Evolutionary conservation across 108 stramenopile genomes (phyloP).

Genomic region (Cyclotella cryptica): DNA sequence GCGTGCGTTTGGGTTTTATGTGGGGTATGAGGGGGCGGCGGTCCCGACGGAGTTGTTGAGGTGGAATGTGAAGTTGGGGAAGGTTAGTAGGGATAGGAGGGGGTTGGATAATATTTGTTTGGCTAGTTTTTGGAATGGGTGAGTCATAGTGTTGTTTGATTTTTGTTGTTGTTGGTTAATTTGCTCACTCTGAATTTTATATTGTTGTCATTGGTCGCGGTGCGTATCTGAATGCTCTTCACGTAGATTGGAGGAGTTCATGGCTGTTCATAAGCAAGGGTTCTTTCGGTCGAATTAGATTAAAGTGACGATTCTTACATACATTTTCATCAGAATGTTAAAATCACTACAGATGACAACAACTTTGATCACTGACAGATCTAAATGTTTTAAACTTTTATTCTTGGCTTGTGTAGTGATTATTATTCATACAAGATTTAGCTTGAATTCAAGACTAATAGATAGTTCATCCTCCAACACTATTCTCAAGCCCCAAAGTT

Average conservation of each 20-base stretch:
- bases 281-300: neutral
- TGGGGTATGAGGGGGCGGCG: constrained; percentile 81
- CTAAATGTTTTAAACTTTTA: no score
- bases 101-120: constrained; percentile 82
- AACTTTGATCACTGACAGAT: no score
- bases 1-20: constrained; percentile 76
- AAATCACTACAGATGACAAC: no score
- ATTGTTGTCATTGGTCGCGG: neutral
- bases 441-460: no score
- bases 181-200: neutral
- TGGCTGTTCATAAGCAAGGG: constrained; percentile 85
- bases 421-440: no score
- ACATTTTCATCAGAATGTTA: no score
- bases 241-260: constrained; percentile 72
- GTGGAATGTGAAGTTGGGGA: constrained; percentile 75
- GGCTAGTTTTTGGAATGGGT: constrained; percentile 88
- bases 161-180: neutral
- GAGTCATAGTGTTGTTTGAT: neutral
- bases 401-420: no score
- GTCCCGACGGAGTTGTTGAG: constrained; percentile 66
- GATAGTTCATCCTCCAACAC: no score
- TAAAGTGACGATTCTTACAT: no score
- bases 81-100: constrained; percentile 82
- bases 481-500: no score
- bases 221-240: neutral